A percentile compares a stretch with the other conserved stretches of the same genome.
phyloP scores from a whole-genome alignment of 306 rosid species.

The Betula pendula region DNA sequence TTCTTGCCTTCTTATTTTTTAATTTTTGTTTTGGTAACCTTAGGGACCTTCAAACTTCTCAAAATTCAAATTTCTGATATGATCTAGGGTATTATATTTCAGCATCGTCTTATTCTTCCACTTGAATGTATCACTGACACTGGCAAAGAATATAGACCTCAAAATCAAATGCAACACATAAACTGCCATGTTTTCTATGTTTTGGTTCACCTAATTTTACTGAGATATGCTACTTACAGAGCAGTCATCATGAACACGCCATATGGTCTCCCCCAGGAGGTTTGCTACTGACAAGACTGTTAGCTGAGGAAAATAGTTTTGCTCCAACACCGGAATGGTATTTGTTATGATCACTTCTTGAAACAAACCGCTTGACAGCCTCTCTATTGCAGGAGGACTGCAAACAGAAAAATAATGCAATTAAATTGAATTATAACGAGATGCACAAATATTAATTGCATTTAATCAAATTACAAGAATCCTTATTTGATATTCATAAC shows the following conservation, averaged over 20 bases:
- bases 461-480: background rate
- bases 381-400: conserved; percentile 97
- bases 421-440: background rate
- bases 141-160: background rate
- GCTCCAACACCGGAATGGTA: conserved; percentile 80
- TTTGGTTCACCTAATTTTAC: conserved; percentile 33
- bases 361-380: conserved; percentile 86
- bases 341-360: conserved; percentile 97
- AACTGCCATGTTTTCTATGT: background rate
- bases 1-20: background rate
- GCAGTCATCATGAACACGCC: conserved; percentile 99
- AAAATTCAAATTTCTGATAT: background rate
- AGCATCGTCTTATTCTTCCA: background rate
- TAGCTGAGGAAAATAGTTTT: conserved; percentile 86
- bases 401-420: conserved; percentile 29
- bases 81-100: background rate
- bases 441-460: conserved; percentile 5
- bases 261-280: conserved; percentile 95
- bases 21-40: background rate
- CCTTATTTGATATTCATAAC: background rate
- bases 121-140: conserved; percentile 8
- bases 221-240: conserved; percentile 88
- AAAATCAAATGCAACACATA: background rate
- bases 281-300: conserved; percentile 93
- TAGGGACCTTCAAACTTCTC: background rate